Base-by-base conservation (phyloP, 495 filamentous ascomycete genomes). In the Tuber umbilicatum region DNA sequence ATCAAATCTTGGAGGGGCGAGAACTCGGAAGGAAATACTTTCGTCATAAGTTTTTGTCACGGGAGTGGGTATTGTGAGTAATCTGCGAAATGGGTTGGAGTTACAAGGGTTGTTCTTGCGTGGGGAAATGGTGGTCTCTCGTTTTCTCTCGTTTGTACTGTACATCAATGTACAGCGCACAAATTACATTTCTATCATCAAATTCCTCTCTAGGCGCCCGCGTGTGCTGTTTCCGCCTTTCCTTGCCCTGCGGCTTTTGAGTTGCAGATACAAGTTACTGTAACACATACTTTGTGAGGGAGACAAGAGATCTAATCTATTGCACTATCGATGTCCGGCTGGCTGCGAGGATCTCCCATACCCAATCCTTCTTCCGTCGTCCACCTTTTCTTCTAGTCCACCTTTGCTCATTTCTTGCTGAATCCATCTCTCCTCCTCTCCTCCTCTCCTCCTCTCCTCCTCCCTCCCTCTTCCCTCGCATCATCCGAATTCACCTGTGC, bases 401-500 rank as follows among this genome's bases (percentile, higher is more conserved):
- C 55, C 27, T 64, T 27, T 10, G 19, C 55, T 12, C 31, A 35
- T 64, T 35, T 64, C 55, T 19, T 35, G 31, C 55, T 64, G 55
- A 35, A 35, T 40, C 27, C 16, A n/a, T 39, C 73, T 41, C 43
- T 14, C 23, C 47, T 27, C 69, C 35, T 23, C 47, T 40, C 72
- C 41, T 42, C 41, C 14, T 41, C 38, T 39, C 38, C 68, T 68
- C 19, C 67, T 37, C 71, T 10, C 50, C n/a, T n/a, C 31, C 50
- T 14, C 16, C 69, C 35, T 70, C 69, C 43, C 55, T 50, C 39
- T 42, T 67, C 69, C 75, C 47, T 42, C 69, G 40, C 75, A 17
- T 55, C 41, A 14, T 55, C 68, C 76, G 55, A 35, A 64, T 64
- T 35, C 55, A 35, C 27, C 55, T 64, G 55, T 35, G 0, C 55